Conservation (phyloP, 257 asterid genomes). For the Solanum boliviense region DNA sequence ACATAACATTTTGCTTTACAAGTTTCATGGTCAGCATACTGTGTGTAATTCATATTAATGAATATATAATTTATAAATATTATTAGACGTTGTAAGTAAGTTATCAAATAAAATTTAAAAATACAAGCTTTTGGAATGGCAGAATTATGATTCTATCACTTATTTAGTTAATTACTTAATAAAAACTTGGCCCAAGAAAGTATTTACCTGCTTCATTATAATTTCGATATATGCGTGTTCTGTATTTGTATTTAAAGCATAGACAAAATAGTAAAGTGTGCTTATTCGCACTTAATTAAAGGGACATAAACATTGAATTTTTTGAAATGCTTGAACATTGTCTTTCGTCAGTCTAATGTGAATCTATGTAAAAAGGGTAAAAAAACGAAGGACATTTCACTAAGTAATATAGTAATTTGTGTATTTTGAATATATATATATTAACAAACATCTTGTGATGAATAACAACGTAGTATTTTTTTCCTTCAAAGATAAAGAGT, state of each 20-base stretch:
- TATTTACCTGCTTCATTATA: no score
- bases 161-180: background rate
- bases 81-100: background rate
- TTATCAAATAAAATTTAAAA: no score
- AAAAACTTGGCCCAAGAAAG: background rate
- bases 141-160: background rate
- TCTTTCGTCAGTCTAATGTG: background rate
- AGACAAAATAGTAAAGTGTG: background rate
- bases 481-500: no score
- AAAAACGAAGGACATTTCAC: background rate
- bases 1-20: background rate
- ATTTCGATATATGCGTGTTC: no score
- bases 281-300: background rate
- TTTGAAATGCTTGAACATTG: background rate
- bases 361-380: no score
- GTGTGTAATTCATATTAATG: no score
- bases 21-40: background rate
- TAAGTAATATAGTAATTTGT: background rate
- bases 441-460: background rate
- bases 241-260: no score
- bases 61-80: no score
- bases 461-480: background rate
- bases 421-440: no score
- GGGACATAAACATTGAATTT: background rate
- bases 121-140: background rate